phyloP scores from a whole-genome alignment of 2,329 filamentous ascomycete species.

The Mariannaea sp. region DNA sequence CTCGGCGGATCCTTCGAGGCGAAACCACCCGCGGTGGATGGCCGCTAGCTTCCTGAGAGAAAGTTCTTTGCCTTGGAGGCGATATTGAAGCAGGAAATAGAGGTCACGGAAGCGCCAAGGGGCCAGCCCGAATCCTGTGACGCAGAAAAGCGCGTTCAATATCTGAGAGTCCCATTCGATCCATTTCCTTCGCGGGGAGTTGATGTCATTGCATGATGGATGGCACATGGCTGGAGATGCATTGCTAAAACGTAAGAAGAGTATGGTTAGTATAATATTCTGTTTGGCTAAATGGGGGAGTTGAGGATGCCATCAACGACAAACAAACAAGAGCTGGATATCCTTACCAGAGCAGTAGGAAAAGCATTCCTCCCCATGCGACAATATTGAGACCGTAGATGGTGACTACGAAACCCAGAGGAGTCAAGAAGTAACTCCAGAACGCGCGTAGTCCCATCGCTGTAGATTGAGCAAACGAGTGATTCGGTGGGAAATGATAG shows the following conservation, averaged over 20 bases:
- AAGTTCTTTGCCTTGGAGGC: slow-evolving; percentile 55
- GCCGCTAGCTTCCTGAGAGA: slow-evolving; percentile 72
- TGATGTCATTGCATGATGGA: slow-evolving; percentile 63
- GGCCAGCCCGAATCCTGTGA: slow-evolving; percentile 79
- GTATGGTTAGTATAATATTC: too few relatives aligned
- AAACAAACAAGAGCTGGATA: too few relatives aligned
- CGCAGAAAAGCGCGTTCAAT: slow-evolving; percentile 77
- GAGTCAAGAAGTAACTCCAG: slow-evolving; percentile 75
- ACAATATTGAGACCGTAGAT: slow-evolving; percentile 83
- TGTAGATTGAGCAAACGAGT: slow-evolving; percentile 63
- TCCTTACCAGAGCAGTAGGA: slow-evolving; percentile 75
- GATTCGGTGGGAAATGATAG: slow-evolving; percentile 67
- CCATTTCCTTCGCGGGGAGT: slow-evolving; percentile 77
- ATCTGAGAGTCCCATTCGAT: slow-evolving; percentile 84
- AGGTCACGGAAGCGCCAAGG: slow-evolving; percentile 83
- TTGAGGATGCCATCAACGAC: too few relatives aligned
- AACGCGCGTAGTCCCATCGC: slow-evolving; percentile 63
- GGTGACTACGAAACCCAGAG: slow-evolving; percentile 75
- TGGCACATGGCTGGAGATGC: slow-evolving; percentile 20
- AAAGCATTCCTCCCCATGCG: slow-evolving; percentile 91
- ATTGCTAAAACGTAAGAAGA: slow-evolving; percentile 38
- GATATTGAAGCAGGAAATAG: slow-evolving; percentile 71
- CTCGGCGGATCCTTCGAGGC: slow-evolving; percentile 67
- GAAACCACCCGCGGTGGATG: slow-evolving; percentile 77
- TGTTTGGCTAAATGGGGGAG: too few relatives aligned